phyloP scores from a whole-genome alignment of 345 rosid species.

The Isatis tinctoria region DNA sequence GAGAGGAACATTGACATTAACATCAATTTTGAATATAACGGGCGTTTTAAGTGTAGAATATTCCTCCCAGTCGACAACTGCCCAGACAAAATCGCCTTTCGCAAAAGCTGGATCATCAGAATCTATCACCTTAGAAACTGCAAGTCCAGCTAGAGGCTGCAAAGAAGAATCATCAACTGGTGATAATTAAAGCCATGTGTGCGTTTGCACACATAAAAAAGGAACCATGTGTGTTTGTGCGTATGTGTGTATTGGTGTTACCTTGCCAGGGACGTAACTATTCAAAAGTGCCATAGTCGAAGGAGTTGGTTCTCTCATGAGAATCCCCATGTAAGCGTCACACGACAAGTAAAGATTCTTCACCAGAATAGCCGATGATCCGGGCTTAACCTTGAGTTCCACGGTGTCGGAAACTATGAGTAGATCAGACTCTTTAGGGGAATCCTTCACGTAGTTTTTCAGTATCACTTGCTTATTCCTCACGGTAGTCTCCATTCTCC shows the following conservation, averaged over 20 bases:
- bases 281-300: neutral
- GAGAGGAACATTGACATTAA: conserved; percentile 44
- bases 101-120: conserved; percentile 40
- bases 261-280: conserved; percentile 29
- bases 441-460: conserved; percentile 13
- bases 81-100: conserved; percentile 48
- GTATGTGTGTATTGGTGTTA: neutral
- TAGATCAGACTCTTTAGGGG: conserved; percentile 36
- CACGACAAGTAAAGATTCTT: conserved; percentile 49
- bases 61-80: conserved; percentile 57
- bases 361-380: conserved; percentile 23
- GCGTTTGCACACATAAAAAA: too few relatives aligned
- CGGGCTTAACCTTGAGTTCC: conserved; percentile 26
- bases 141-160: conserved; percentile 46
- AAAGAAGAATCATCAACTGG: neutral
- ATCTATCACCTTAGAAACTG: conserved; percentile 49
- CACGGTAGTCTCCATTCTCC: conserved; percentile 18
- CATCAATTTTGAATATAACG: conserved; percentile 34
- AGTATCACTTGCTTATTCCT: conserved; percentile 36
- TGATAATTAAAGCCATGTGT: too few relatives aligned
- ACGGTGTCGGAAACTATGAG: neutral
- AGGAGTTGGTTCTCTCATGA: conserved; percentile 28
- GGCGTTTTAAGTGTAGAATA: conserved; percentile 30
- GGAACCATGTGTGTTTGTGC: neutral
- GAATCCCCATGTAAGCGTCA: conserved; percentile 44